Evolutionary conservation across 2,329 filamentous ascomycete genomes (phyloP).

Genomic region (Talaromyces albobiverticillius): DNA sequence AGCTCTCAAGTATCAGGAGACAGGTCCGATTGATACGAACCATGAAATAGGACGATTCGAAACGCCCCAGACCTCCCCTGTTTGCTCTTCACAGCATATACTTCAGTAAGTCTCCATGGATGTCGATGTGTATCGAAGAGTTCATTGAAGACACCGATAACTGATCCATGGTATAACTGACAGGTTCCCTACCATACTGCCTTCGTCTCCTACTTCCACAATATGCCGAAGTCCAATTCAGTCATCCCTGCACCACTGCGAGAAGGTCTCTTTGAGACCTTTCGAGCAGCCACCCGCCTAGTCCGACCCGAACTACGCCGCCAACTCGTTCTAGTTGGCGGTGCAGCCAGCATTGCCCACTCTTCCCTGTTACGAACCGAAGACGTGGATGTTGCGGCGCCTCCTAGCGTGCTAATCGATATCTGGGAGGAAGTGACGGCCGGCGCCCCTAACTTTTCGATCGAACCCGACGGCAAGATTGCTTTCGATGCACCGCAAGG

Average conservation of each 20-base stretch:
- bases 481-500: slow-evolving; percentile 8
- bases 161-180: background rate
- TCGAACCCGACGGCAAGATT: slow-evolving; percentile 10
- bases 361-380: background rate
- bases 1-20: background rate
- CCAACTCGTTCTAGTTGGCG: background rate
- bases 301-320: background rate
- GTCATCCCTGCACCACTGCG: background rate
- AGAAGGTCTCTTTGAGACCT: background rate
- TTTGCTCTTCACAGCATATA: background rate
- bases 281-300: background rate
- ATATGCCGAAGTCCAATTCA: background rate
- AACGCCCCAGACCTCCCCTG: background rate
- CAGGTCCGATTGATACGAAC: background rate
- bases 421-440: slow-evolving; percentile 1
- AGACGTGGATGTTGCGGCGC: background rate
- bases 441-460: slow-evolving; percentile 5
- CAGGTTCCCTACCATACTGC: background rate
- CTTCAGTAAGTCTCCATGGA: background rate
- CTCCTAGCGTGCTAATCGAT: background rate
- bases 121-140: no score
- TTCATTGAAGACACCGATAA: background rate
- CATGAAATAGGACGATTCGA: background rate
- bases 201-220: background rate
- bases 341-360: background rate